Evolutionary conservation across 1,284 basidiomycete genomes (phyloP).

Genomic region (Gastroboletus turbinatus): DNA sequence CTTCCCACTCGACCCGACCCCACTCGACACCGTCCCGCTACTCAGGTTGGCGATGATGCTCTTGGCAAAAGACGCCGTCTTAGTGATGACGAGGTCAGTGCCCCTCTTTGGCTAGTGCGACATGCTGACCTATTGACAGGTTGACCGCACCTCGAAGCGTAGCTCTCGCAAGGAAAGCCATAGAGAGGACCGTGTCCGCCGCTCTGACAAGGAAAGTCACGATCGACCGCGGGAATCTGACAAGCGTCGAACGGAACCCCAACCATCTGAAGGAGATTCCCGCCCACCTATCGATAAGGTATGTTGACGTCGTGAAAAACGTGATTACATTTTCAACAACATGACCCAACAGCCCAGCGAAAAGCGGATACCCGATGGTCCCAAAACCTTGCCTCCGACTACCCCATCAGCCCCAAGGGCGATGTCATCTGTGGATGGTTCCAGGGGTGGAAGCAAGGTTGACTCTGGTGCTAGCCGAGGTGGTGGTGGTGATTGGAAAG

Average conservation of each 20-base stretch:
- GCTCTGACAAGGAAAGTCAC: conserved; percentile 68
- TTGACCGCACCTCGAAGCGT: conserved; percentile 70
- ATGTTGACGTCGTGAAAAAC: conserved; percentile 14
- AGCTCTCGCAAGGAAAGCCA: conserved; percentile 72
- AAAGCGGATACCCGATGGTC: conserved; percentile 58
- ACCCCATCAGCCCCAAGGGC: conserved; percentile 73
- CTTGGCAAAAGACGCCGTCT: conserved; percentile 68
- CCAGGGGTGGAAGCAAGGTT: conserved; percentile 38
- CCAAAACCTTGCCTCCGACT: conserved; percentile 53
- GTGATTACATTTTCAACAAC: conserved; percentile 4
- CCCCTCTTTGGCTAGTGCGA: conserved; percentile 4
- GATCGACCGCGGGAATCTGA: conserved; percentile 68
- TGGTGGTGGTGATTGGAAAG: conserved; percentile 31
- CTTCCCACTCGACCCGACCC: conserved; percentile 59
- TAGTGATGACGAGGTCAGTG: conserved; percentile 61
- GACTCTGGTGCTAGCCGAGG: conserved; percentile 38
- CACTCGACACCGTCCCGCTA: conserved; percentile 49
- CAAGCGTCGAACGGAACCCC: conserved; percentile 63
- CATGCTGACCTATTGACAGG: conserved; percentile 39
- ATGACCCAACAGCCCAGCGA: conserved; percentile 42
- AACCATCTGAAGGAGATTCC: conserved; percentile 45
- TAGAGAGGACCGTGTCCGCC: conserved; percentile 66
- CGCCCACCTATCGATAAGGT: conserved; percentile 63
- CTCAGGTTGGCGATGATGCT: conserved; percentile 47
- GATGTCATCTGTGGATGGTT: conserved; percentile 50